Conservation (phyloP, 2,329 filamentous ascomycete genomes). For the Sodiomyces alkalinus region DNA sequence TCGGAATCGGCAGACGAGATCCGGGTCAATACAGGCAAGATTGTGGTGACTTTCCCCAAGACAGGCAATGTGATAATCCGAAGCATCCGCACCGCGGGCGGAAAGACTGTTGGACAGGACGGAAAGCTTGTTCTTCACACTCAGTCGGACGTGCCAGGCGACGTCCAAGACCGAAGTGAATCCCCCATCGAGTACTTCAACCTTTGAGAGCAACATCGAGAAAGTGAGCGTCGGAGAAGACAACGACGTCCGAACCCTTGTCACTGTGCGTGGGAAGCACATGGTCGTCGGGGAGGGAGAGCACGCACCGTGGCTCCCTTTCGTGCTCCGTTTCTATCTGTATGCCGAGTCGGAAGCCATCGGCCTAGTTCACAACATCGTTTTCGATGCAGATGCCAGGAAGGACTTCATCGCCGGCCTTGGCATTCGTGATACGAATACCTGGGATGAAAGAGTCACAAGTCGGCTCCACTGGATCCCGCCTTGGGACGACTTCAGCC, state of each 20-base stretch:
- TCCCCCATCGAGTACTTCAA: constrained; percentile 23
- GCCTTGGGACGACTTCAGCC: constrained; percentile 39
- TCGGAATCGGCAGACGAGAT: constrained; percentile 13
- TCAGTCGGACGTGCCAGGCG: constrained; percentile 28
- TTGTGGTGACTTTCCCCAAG: constrained; percentile 25
- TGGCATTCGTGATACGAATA: constrained; percentile 29
- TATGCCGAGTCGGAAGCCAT: constrained; percentile 41
- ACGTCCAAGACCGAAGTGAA: constrained; percentile 20
- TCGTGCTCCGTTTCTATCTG: constrained; percentile 40
- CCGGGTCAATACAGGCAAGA: constrained; percentile 27
- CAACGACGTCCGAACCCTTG: constrained; percentile 25
- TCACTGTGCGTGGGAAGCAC: constrained; percentile 27
- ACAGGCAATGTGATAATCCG: constrained; percentile 23
- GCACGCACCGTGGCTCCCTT: constrained; percentile 36
- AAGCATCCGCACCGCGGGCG: constrained; percentile 21
- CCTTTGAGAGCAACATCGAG: constrained; percentile 34
- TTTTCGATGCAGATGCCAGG: constrained; percentile 34
- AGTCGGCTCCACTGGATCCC: constrained; percentile 39
- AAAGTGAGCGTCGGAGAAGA: constrained; percentile 31
- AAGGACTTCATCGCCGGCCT: constrained; percentile 37
- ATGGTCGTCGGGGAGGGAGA: constrained; percentile 13
- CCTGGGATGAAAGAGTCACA: constrained; percentile 30
- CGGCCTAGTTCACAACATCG: constrained; percentile 37
- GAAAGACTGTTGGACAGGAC: constrained; percentile 26
- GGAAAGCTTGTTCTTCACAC: constrained; percentile 38